Conservation (phyloP, 1,284 basidiomycete species). For the Exobasidium rhododendri region DNA sequence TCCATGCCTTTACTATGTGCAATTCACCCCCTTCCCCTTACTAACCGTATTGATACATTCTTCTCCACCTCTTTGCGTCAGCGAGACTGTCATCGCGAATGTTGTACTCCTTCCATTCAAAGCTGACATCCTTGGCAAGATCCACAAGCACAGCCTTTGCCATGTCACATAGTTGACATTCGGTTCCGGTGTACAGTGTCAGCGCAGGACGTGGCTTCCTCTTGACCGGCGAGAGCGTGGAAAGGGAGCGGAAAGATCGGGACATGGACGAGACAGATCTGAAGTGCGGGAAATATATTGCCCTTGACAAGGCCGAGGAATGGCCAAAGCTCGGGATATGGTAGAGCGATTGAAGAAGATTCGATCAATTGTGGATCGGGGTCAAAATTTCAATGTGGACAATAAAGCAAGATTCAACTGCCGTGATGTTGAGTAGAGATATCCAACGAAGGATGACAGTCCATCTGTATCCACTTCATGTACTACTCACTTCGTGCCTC, state of each 20-base stretch:
- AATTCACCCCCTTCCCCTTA: neutral
- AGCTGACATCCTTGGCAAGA: slow-evolving; percentile 23
- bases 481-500: too few species aligned
- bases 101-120: slow-evolving; percentile 41
- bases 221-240: neutral
- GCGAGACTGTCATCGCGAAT: slow-evolving; percentile 43
- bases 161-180: slow-evolving; percentile 49
- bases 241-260: too few species aligned
- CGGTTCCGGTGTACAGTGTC: slow-evolving; percentile 47
- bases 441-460: too few species aligned
- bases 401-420: too few species aligned
- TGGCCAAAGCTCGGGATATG: too few species aligned
- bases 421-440: too few species aligned
- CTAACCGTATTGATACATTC: slow-evolving; percentile 49
- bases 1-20: too few species aligned
- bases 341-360: too few species aligned
- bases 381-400: too few species aligned
- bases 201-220: slow-evolving; percentile 20
- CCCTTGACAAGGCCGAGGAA: too few species aligned
- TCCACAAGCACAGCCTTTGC: slow-evolving; percentile 32
- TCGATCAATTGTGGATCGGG: neutral
- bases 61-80: slow-evolving; percentile 41
- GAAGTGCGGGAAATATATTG: neutral
- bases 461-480: too few species aligned
- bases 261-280: slow-evolving; percentile 2